These are phyloP conservation scores for Phtheirospermum japonicum DNA, from an alignment of 257 asterid species.

Conservation along the genomic window DNA sequence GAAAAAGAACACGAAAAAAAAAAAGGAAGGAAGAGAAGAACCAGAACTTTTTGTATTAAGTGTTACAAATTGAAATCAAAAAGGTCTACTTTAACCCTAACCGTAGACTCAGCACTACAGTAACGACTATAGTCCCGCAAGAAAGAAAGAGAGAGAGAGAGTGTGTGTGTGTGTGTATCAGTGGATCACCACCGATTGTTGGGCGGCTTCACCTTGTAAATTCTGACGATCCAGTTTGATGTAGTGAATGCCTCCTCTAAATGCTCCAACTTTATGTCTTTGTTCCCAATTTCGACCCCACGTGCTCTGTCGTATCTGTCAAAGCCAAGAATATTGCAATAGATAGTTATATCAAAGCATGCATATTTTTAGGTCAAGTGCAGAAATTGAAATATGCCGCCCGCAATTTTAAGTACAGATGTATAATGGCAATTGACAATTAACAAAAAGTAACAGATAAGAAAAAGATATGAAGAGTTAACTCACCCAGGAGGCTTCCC, in stretches of 20 bases:
- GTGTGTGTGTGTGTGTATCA: neutral
- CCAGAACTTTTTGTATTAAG: neutral
- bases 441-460: too few relatives aligned
- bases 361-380: neutral
- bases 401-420: neutral
- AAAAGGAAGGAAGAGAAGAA: neutral
- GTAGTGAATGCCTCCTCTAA: constrained; percentile 97
- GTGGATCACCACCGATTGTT: constrained; percentile 74
- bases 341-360: neutral
- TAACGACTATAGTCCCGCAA: constrained; percentile 30
- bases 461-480: neutral
- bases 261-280: constrained; percentile 84
- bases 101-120: constrained; percentile 37
- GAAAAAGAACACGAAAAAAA: neutral
- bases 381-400: neutral
- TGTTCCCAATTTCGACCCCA: constrained; percentile 96
- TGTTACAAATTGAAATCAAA: constrained; percentile 17
- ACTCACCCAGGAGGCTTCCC: constrained; percentile 98
- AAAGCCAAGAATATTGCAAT: constrained; percentile 9
- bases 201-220: constrained; percentile 93
- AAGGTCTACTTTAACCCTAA: constrained; percentile 24
- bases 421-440: too few relatives aligned
- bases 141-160: neutral
- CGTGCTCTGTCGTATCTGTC: constrained; percentile 93
- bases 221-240: constrained; percentile 94